Base-by-base conservation (phyloP, 495 filamentous ascomycete genomes). In the Podospora conica region DNA sequence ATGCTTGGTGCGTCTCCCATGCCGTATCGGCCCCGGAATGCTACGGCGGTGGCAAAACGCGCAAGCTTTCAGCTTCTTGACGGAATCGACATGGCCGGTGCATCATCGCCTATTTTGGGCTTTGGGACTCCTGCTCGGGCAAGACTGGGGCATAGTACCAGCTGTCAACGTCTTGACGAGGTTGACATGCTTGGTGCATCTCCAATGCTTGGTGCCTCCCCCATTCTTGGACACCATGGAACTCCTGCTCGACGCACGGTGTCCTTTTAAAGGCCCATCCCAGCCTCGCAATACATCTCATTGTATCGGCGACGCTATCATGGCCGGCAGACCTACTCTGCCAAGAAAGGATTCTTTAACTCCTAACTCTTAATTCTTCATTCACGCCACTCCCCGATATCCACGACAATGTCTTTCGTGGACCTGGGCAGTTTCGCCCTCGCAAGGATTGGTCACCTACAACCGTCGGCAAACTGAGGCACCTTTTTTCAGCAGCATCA, bases 201-300 rank as follows among this genome's bases (percentile, higher is more conserved):
- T 48, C 40, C 40, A 80, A 85, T 72, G 83, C 84, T 79, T 71
- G 81, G 70, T 65, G 83, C 74, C 75, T 86, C 77, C 64, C 87
- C 76, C 63, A 84, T 71, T 74, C 80, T 76, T 60, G 80, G 74
- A 59, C 74, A 77, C 53, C 80, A 83, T 60, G 85, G 88, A 60
- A 78, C 80, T 27, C 81, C 83, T 64, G 83, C 85, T 56, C 84
- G 89, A 68, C 88, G 90, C 31, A 89, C 91, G 87, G 87, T 86
- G 66, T 91, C 90, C 6, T 91, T 89, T 73, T 92, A 77, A 78
- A 70, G 64, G 55, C 12, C 18, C 31, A 48, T 18, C 7, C 40
- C 40, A n/a, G 18, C 40, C 40, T 8, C 18, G 6, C 1, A 18
- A 48, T 31, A 11, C 29, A 9, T 27, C 4, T 3, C 10, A 11